A percentile compares a stretch with the other conserved stretches of the same genome.
Conservation (phyloP, 1,139 yeast genomes). For the Yamadazyma friedrichii region DNA sequence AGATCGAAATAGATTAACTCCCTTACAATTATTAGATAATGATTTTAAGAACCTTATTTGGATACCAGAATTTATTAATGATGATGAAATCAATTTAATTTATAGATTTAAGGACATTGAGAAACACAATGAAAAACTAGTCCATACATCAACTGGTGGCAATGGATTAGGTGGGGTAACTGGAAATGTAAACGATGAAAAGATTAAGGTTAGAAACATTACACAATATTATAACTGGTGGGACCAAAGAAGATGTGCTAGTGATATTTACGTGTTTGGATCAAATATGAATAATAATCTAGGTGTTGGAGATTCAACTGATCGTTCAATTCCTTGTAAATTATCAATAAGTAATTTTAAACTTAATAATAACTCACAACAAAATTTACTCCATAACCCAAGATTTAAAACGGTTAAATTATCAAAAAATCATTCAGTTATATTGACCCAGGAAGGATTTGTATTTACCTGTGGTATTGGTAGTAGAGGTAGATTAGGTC, state of each 20-base stretch:
- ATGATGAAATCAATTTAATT: constrained; percentile 22
- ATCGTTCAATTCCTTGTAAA: constrained; percentile 41
- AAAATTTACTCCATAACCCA: constrained; percentile 25
- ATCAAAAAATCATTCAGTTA: constrained; percentile 67
- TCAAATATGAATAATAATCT: constrained; percentile 63
- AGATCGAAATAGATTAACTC: constrained; percentile 68
- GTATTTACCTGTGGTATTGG: constrained; percentile 67
- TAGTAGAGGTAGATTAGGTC: constrained; percentile 71
- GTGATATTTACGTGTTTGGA: constrained; percentile 64
- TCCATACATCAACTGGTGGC: neutral
- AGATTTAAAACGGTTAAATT: constrained; percentile 46
- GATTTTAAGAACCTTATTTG: constrained; percentile 40
- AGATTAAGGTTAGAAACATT: constrained; percentile 9
- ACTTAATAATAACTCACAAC: neutral
- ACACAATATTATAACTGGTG: constrained; percentile 26
- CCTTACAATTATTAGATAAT: constrained; percentile 55
- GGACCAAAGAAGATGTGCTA: constrained; percentile 49
- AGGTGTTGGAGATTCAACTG: constrained; percentile 69
- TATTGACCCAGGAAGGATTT: constrained; percentile 55
- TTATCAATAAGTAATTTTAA: constrained; percentile 24
- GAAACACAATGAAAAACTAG: constrained; percentile 5
- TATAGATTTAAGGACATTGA: constrained; percentile 20
- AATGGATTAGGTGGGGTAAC: constrained; percentile 1
- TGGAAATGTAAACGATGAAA: constrained; percentile 2
- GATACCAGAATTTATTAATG: constrained; percentile 47